Percentiles rank a stretch among this genome's conserved stretches.
Evolutionary conservation across 164 flowering plant species (phyloP).

Genomic region (Santalum album): DNA sequence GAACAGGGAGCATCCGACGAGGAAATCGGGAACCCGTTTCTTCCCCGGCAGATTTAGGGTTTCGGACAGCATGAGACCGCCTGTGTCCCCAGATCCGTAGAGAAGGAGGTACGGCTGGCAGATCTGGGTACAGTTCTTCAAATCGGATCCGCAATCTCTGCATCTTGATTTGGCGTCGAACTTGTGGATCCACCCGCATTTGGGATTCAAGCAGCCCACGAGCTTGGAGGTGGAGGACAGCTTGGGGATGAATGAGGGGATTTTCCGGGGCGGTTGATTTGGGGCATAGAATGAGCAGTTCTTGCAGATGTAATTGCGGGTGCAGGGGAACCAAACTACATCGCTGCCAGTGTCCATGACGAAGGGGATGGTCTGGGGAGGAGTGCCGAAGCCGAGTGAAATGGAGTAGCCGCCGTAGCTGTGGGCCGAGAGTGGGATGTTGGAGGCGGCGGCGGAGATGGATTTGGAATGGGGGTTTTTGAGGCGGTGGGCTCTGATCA

Average conservation of each 20-base stretch:
- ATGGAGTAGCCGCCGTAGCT: slow-evolving; percentile 60
- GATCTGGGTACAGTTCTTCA: slow-evolving; percentile 27
- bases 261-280: slow-evolving; percentile 1
- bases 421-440: slow-evolving; percentile 28
- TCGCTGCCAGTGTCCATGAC: slow-evolving; percentile 54
- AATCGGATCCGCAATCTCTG: slow-evolving; percentile 11
- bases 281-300: slow-evolving; percentile 26
- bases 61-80: slow-evolving; percentile 38
- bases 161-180: slow-evolving; percentile 23
- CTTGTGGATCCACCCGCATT: slow-evolving; percentile 51
- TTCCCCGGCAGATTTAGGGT: slow-evolving; percentile 25
- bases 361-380: slow-evolving; percentile 45
- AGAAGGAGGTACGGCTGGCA: slow-evolving; percentile 44
- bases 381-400: slow-evolving; percentile 52
- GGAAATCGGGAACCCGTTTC: slow-evolving; percentile 20
- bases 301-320: slow-evolving; percentile 34
- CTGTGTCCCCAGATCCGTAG: slow-evolving; percentile 50
- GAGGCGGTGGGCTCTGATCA: slow-evolving; percentile 44
- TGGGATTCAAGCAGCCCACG: slow-evolving; percentile 46
- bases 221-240: slow-evolving; percentile 37
- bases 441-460: background rate
- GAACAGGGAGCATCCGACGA: slow-evolving; percentile 51
- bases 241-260: slow-evolving; percentile 38
- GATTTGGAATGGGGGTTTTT: slow-evolving; percentile 16
- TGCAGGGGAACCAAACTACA: slow-evolving; percentile 63